Evolutionary conservation across 78 protist genomes (phyloP).

Genomic region (slime mould (Dictyostelium discoideum)): DNA sequence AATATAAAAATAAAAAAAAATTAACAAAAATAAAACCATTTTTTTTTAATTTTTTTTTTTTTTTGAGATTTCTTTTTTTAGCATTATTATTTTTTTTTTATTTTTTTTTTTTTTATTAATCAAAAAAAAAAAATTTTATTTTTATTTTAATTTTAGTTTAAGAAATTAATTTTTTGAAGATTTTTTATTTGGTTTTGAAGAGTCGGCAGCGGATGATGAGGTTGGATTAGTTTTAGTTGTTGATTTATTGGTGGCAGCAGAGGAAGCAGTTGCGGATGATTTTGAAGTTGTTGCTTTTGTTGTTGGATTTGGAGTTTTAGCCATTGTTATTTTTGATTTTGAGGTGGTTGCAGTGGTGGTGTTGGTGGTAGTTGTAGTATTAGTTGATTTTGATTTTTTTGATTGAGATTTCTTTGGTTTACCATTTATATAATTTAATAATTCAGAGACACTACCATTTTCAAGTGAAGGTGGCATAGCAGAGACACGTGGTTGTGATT

Average conservation of each 20-base stretch:
- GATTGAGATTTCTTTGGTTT: slow-evolving; percentile 9
- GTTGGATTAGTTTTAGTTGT: slow-evolving; percentile 18
- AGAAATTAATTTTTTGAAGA: background rate
- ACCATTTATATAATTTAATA: slow-evolving; percentile 36
- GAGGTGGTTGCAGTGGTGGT: background rate
- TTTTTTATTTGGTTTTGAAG: background rate
- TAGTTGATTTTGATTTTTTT: background rate
- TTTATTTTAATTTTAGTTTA: background rate
- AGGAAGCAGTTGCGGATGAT: slow-evolving; percentile 15
- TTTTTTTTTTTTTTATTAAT: too few species aligned
- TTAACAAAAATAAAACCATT: too few species aligned
- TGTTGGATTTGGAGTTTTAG: background rate
- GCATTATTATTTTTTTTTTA: background rate
- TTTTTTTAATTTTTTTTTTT: background rate
- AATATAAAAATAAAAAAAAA: too few species aligned
- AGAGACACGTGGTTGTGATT: background rate
- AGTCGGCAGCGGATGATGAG: background rate
- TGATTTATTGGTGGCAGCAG: background rate
- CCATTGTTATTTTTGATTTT: background rate
- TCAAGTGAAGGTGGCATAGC: background rate
- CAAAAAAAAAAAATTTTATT: background rate
- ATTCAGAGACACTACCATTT: background rate
- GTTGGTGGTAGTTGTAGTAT: background rate
- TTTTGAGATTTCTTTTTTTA: too few species aligned
- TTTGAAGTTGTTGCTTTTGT: background rate